Conservation (phyloP, 164 flowering plant genomes). For the Vitis cinerea region DNA sequence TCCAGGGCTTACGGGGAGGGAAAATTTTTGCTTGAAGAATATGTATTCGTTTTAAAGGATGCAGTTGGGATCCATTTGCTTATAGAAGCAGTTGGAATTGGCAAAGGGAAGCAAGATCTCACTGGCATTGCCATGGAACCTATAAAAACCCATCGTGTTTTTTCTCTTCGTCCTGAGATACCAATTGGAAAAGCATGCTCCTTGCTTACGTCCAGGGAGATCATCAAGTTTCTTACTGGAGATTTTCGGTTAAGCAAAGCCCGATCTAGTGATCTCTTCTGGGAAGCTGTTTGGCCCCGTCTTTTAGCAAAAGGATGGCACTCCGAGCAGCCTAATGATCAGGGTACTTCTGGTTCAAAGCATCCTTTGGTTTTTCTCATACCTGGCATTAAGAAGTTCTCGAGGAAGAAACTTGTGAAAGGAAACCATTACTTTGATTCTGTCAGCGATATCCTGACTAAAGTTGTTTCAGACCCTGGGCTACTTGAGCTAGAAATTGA, state of each 20-base stretch:
- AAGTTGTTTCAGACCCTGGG: slow-evolving; percentile 24
- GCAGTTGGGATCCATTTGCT: slow-evolving; percentile 19
- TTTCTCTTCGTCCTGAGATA: slow-evolving; percentile 14
- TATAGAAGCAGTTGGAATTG: slow-evolving; percentile 29
- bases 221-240: slow-evolving; percentile 24
- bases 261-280: slow-evolving; percentile 33
- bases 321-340: slow-evolving; percentile 31
- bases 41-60: slow-evolving; percentile 24
- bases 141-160: slow-evolving; percentile 10
- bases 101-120: slow-evolving; percentile 34
- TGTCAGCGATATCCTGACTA: slow-evolving; percentile 26
- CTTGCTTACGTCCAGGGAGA: slow-evolving; percentile 22
- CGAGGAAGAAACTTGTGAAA: slow-evolving; percentile 23
- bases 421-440: slow-evolving; percentile 31
- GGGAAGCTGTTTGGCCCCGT: slow-evolving; percentile 49
- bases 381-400: slow-evolving; percentile 30
- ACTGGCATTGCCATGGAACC: slow-evolving; percentile 19
- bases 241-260: slow-evolving; percentile 32
- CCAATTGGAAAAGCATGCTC: slow-evolving; percentile 33
- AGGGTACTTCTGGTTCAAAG: slow-evolving; percentile 12
- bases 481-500: slow-evolving; percentile 23
- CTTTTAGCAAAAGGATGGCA: slow-evolving; percentile 43
- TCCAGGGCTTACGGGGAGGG: slow-evolving; percentile 22
- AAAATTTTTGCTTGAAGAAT: slow-evolving; percentile 25
- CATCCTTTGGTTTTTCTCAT: slow-evolving; percentile 22